Evolutionary conservation across 139 green algal species (phyloP), one percentile per base, ranked within the genome.

Genomic region (Picochlorum sp.): DNA sequence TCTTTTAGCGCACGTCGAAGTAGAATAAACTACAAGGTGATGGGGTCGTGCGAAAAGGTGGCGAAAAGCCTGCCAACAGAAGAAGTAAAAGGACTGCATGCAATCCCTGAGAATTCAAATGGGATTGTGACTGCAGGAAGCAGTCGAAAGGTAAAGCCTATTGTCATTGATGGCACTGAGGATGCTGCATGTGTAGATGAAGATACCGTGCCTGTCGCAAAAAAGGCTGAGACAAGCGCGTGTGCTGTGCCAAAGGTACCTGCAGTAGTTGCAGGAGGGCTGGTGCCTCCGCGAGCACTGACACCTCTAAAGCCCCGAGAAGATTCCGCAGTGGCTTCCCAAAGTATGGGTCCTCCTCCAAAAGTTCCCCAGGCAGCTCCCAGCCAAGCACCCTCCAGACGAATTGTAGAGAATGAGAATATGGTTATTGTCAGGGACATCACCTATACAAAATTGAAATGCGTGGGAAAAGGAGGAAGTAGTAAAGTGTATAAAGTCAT

Each of bases 381-480:
- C 20, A 21, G 47, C 24, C 47, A 54, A 54, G 37, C 62, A 18
- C 30, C 23, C 3, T 45, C 56, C 15, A 65, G 73, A 65, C 38
- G 78, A 64, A 30, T 80, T 18, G 60, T 77, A 2, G 89, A 96
- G 62, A 88, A 93, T 62, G 84, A 86, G 44, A 83, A 88, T 49
- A 84, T 66, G 21, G 83, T 97, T 37, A 78, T 84, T 18, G 88
- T 97, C 44, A 81, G 86, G 52, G 76, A 76, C 31, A 82, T 84
- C 5, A 56, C 69, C 4, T 97, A 97, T 75, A 84, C 84, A 63
- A 97, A 96, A 78, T 83, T 98, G 55, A 86, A 96, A 74, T 90
- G 87, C 54, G 83, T 97, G 15, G 92, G 92, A 1, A 77, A 87
- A 16, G 92, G 92, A 3, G 92, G 92, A 71, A 90, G 74, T 77